These are phyloP conservation scores for Macroventuria anomochaeta DNA, from an alignment of 2,329 filamentous ascomycete genomes.

Conservation along the genomic window DNA sequence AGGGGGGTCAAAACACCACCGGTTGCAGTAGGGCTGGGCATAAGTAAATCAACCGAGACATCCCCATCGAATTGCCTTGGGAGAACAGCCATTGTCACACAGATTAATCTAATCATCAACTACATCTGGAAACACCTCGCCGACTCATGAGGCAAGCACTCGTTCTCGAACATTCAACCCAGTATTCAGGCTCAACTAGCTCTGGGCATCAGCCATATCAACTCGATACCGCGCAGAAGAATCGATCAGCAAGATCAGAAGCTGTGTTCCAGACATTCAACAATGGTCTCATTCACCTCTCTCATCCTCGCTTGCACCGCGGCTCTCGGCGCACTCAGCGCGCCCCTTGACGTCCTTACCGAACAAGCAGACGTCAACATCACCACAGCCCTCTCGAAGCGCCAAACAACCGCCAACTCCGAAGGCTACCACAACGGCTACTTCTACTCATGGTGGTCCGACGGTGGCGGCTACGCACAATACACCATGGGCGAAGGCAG, in stretches of 20 bases:
- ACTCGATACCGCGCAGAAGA: background rate
- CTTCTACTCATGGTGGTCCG: conserved; percentile 67
- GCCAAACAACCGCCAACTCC: conserved; percentile 49
- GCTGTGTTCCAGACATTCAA: background rate
- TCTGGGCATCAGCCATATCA: background rate
- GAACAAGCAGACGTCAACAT: conserved; percentile 25
- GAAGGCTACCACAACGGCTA: conserved; percentile 56
- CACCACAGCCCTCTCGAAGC: conserved; percentile 25
- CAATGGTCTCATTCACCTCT: conserved; percentile 34
- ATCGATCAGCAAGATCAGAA: background rate
- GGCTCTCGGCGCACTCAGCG: conserved; percentile 21
- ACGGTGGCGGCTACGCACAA: conserved; percentile 47
- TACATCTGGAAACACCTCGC: too few relatives aligned
- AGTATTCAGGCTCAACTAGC: background rate
- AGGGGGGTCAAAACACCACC: background rate
- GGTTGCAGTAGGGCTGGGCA: conserved; percentile 9
- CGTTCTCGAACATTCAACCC: background rate
- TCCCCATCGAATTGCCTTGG: background rate
- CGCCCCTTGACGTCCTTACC: conserved; percentile 27
- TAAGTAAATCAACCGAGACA: conserved; percentile 6
- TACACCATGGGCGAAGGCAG: conserved; percentile 32
- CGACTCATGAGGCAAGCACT: background rate
- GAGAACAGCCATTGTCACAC: background rate
- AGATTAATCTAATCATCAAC: background rate
- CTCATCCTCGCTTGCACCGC: conserved; percentile 28